Base-by-base conservation (phyloP, 331 rosid species). In the Saraca asoca region DNA sequence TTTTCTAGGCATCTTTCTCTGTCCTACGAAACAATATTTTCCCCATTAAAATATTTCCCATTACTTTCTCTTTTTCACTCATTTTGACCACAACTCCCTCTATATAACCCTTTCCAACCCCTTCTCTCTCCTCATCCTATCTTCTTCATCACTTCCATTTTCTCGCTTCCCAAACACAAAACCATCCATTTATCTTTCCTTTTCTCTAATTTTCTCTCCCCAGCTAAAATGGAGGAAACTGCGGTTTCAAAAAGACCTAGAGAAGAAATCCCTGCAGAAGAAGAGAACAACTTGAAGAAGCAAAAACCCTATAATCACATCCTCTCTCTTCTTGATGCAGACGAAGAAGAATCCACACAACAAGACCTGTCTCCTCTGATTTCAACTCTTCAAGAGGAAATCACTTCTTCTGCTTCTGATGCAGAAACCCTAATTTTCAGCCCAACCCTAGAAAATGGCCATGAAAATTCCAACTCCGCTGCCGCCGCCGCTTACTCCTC, bases 361-460 rank as follows among this genome's bases (percentile, higher is more conserved):
- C 58, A 85, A 12, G 98, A 92, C 12, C 78, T 87, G 50, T 87
- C 87, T 8, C 71, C 91, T 15, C 69, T 92, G 5, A 92, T 92
- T 46, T 65, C 84, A 5, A 68, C 88, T 62, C 86, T 92, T 9
- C 95, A 92, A 33, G 78, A 89, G n/a, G 98, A 92, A 74, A 78
- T 89, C 51, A 66, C 83, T 0, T 16, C 75, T 10, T 66, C 67
- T 70, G 56, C 19, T 42, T 62, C 75, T n/a, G 20, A 51, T 9
- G 41, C 45, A 7, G 68, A 75, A 20, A 14, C 82, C 41, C 75
- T 53, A 24, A 24, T 24, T 42, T 15, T 73, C 13, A 60, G 19
- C 8, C 51, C 68, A 0, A 2, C 57, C 11, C 24, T 56, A 0
- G 24, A 69, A 60, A 18, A 42, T 49, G 62, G 64, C 65, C 68